Evolutionary conservation across 2,329 filamentous ascomycete genomes (phyloP).

Genomic region (Fusarium nematophilum): DNA sequence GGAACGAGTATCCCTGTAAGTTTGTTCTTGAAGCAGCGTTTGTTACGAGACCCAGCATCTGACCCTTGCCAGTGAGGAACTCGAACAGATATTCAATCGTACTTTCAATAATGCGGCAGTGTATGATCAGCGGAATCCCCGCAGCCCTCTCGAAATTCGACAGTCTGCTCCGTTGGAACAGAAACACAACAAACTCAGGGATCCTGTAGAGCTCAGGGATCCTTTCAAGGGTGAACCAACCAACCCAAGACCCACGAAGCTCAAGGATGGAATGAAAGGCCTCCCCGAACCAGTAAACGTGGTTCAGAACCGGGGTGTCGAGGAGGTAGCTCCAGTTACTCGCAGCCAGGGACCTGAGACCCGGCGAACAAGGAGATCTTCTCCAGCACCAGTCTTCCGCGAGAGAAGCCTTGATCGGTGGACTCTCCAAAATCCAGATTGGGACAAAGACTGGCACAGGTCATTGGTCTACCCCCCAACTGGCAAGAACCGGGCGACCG

Average conservation of each 20-base stretch:
- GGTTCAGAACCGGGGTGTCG: not conserved
- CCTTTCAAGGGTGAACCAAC: slow-evolving; percentile 20
- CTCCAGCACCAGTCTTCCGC: slow-evolving; percentile 16
- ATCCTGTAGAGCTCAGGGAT: slow-evolving; percentile 3
- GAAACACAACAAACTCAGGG: not conserved
- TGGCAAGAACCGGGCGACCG: slow-evolving; percentile 70
- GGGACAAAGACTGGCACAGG: slow-evolving; percentile 64
- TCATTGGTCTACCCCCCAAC: slow-evolving; percentile 71
- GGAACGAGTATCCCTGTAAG: slow-evolving; percentile 23
- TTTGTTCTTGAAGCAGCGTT: not conserved
- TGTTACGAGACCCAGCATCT: not conserved
- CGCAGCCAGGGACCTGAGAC: slow-evolving; percentile 31
- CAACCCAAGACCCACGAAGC: slow-evolving; percentile 24
- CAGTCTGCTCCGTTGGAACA: not conserved
- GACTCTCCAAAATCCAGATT: slow-evolving; percentile 62
- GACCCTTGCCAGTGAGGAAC: slow-evolving; percentile 18
- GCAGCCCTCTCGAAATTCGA: not conserved
- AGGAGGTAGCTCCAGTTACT: slow-evolving; percentile 3
- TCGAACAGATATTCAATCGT: slow-evolving; percentile 21
- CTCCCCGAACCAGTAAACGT: not conserved
- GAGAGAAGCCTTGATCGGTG: slow-evolving; percentile 51
- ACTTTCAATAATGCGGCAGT: slow-evolving; percentile 3
- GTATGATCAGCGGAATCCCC: not conserved
- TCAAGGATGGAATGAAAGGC: slow-evolving; percentile 44
- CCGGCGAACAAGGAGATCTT: slow-evolving; percentile 42